Evolutionary conservation across 2,329 filamentous ascomycete genomes (phyloP).

Genomic region (Colletotrichum paranaense): DNA sequence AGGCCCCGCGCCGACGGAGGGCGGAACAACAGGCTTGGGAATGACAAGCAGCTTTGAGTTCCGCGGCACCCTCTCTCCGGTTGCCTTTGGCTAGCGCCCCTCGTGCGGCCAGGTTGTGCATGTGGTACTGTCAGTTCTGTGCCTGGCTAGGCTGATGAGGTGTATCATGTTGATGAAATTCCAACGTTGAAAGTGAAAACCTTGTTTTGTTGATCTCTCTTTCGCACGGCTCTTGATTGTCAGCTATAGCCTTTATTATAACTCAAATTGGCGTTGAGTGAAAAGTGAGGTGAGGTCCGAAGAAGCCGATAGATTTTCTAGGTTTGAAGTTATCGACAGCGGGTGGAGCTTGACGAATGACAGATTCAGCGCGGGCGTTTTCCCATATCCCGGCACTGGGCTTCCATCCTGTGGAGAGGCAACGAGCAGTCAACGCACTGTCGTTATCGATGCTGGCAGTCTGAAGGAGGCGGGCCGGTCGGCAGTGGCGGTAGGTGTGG

Average conservation of each 20-base stretch:
- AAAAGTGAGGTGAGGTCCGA: neutral
- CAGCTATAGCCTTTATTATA: neutral
- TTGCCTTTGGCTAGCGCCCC: neutral
- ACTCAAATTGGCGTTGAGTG: neutral
- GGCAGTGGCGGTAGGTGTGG: neutral
- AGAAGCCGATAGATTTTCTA: slow-evolving; percentile 13
- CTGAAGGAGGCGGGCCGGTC: neutral
- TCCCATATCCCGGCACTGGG: slow-evolving; percentile 8
- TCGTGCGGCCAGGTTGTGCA: slow-evolving; percentile 21
- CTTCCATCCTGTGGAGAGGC: neutral
- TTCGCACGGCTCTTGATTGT: neutral
- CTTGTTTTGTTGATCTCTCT: slow-evolving; percentile 21
- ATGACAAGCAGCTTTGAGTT: neutral
- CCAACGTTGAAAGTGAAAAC: slow-evolving; percentile 9
- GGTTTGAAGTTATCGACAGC: neutral
- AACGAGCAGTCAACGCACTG: neutral
- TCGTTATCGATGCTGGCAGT: neutral
- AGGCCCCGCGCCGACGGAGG: neutral
- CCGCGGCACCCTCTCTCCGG: neutral
- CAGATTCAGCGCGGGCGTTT: neutral
- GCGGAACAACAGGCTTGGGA: neutral
- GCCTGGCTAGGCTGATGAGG: slow-evolving; percentile 21
- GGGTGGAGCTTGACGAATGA: neutral
- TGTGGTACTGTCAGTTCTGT: slow-evolving; percentile 1
- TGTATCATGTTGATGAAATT: slow-evolving; percentile 24